These are phyloP conservation scores for Carex sylvatica DNA, from an alignment of 202 grass and related monocot genomes.

Conservation along the genomic window DNA sequence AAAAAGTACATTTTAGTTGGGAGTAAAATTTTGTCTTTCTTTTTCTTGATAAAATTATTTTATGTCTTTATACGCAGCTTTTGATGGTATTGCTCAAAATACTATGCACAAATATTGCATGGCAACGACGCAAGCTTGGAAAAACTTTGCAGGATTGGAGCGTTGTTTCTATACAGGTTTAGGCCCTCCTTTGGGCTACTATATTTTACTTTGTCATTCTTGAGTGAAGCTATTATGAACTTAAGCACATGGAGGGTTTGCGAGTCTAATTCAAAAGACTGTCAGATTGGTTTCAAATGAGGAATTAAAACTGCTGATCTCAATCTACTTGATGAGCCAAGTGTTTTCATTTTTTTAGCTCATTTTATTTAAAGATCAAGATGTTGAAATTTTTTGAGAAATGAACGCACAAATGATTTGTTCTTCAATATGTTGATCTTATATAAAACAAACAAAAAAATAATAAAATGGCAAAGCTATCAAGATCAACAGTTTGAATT, in stretches of 20 bases:
- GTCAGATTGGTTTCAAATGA: neutral
- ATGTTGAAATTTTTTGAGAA: neutral
- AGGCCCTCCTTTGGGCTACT: neutral
- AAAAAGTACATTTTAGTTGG: neutral
- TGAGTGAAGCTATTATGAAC: neutral
- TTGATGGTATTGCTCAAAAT: conserved; percentile 89
- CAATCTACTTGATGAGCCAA: neutral
- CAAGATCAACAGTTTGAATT: neutral
- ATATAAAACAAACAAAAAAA: neutral
- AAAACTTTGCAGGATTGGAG: conserved; percentile 98
- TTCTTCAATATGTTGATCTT: neutral
- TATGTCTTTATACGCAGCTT: conserved; percentile 52
- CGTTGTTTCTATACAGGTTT: conserved; percentile 90
- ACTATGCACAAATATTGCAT: conserved; percentile 90
- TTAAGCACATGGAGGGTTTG: neutral
- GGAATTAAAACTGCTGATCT: neutral
- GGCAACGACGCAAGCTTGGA: conserved; percentile 98
- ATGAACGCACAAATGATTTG: neutral
- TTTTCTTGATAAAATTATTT: conserved; percentile 33
- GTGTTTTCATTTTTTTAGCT: neutral
- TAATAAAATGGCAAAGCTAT: neutral
- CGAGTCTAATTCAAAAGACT: neutral
- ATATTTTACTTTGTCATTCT: conserved; percentile 9
- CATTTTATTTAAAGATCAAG: neutral
- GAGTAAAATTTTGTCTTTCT: neutral